Percentiles rank a stretch among this genome's conserved stretches.
Evolutionary conservation across 305 asterid species (phyloP).

Genomic region (Vinca major): DNA sequence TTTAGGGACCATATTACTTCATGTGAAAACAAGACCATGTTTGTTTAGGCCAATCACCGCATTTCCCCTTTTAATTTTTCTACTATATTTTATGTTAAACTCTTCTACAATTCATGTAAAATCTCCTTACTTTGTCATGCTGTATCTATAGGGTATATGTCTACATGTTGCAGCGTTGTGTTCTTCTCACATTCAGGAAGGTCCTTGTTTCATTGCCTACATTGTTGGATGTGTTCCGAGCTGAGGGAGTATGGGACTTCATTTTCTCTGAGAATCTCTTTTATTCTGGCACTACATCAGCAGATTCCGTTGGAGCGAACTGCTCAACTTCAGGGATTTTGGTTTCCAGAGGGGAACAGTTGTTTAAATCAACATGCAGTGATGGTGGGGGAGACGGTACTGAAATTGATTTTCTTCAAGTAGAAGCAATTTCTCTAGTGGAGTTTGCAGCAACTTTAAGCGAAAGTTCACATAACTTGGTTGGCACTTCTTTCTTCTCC

Average conservation of each 20-base stretch:
- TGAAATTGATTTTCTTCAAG: slow-evolving; percentile 55
- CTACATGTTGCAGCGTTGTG: slow-evolving; percentile 58
- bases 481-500: slow-evolving; percentile 37
- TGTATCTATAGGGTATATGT: slow-evolving; percentile 67
- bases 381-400: slow-evolving; percentile 24
- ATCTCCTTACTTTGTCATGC: slow-evolving; percentile 17
- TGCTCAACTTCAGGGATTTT: slow-evolving; percentile 24
- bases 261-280: slow-evolving; percentile 93
- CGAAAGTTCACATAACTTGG: slow-evolving; percentile 89
- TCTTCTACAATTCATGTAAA: slow-evolving; percentile 3
- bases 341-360: slow-evolving; percentile 25
- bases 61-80: slow-evolving; percentile 12
- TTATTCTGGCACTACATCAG: slow-evolving; percentile 66
- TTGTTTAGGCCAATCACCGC: not conserved
- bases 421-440: slow-evolving; percentile 65
- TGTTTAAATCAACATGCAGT: slow-evolving; percentile 29
- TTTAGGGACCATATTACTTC: not conserved
- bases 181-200: slow-evolving; percentile 61
- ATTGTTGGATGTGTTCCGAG: slow-evolving; percentile 70
- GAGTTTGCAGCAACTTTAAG: slow-evolving; percentile 79
- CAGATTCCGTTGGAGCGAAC: slow-evolving; percentile 36
- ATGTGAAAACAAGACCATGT: not conserved
- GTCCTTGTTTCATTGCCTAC: slow-evolving; percentile 65
- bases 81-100: not conserved
- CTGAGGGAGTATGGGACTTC: slow-evolving; percentile 95